Conservation (phyloP, 2,329 filamentous ascomycete genomes). For the Curvularia spicifera region DNA sequence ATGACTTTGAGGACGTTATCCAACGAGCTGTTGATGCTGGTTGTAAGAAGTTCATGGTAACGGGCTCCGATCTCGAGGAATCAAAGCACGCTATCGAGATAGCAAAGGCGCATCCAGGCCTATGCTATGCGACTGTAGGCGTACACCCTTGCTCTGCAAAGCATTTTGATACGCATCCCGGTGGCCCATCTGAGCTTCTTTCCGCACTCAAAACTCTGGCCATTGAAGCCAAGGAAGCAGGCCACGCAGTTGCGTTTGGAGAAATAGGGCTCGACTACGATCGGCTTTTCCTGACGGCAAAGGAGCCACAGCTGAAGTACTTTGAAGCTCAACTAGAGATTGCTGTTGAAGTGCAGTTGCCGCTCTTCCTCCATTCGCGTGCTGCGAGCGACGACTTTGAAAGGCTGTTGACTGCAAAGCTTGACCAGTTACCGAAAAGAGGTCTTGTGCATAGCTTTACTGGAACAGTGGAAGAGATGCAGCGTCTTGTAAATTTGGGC, state of each 20-base stretch:
- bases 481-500: constrained; percentile 76
- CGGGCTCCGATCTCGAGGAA: constrained; percentile 83
- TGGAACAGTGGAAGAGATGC: constrained; percentile 84
- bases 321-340: constrained; percentile 84
- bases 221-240: constrained; percentile 60
- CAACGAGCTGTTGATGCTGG: constrained; percentile 77
- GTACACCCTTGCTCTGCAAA: constrained; percentile 91
- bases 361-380: constrained; percentile 89
- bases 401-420: constrained; percentile 65
- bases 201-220: constrained; percentile 69
- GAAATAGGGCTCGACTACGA: constrained; percentile 98
- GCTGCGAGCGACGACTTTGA: constrained; percentile 83
- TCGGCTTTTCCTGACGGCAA: constrained; percentile 80
- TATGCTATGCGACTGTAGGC: constrained; percentile 88
- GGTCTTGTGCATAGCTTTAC: constrained; percentile 97
- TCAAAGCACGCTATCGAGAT: constrained; percentile 77
- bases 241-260: constrained; percentile 79
- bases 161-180: constrained; percentile 71
- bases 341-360: constrained; percentile 76
- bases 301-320: constrained; percentile 79
- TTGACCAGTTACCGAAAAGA: constrained; percentile 72
- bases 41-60: constrained; percentile 89
- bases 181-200: constrained; percentile 63
- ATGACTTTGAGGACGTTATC: constrained; percentile 79
- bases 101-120: constrained; percentile 74